Conservation (phyloP, 129 eudicot species). For the Rutidosis leptorrhynchoides region DNA sequence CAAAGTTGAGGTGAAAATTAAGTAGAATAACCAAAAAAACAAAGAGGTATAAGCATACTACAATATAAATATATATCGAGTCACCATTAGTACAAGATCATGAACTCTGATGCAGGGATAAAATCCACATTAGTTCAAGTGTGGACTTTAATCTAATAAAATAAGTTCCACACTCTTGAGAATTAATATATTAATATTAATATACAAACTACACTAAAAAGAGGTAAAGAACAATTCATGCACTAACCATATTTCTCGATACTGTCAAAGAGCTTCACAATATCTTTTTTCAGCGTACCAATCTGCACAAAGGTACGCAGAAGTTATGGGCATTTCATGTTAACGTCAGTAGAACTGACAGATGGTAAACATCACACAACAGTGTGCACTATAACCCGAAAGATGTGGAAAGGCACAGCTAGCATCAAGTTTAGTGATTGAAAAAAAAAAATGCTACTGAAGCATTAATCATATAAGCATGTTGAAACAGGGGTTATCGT, state of each 20-base stretch:
- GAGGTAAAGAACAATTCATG: not conserved
- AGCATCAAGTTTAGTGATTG: conserved; percentile 12
- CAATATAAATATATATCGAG: no score
- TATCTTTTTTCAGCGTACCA: conserved; percentile 59
- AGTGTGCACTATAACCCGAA: conserved; percentile 5
- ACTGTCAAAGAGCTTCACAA: conserved; percentile 79
- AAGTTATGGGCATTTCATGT: conserved; percentile 17
- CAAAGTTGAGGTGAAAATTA: no score
- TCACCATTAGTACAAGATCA: not conserved
- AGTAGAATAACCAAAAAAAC: no score
- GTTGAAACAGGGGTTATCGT: not conserved
- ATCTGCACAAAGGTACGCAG: conserved; percentile 45
- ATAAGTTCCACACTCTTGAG: conserved; percentile 5
- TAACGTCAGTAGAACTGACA: not conserved
- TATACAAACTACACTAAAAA: not conserved
- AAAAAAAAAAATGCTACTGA: not conserved
- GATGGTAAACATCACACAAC: conserved; percentile 5
- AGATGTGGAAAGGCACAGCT: not conserved
- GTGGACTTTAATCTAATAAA: conserved; percentile 6
- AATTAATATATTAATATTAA: not conserved
- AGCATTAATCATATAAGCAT: not conserved
- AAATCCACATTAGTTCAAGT: not conserved
- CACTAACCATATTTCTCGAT: conserved; percentile 76
- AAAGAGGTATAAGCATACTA: no score
- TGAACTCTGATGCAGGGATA: not conserved